phyloP scores from a whole-genome alignment of 169 alveolate genomes.

The Plasmodium vinckei region DNA sequence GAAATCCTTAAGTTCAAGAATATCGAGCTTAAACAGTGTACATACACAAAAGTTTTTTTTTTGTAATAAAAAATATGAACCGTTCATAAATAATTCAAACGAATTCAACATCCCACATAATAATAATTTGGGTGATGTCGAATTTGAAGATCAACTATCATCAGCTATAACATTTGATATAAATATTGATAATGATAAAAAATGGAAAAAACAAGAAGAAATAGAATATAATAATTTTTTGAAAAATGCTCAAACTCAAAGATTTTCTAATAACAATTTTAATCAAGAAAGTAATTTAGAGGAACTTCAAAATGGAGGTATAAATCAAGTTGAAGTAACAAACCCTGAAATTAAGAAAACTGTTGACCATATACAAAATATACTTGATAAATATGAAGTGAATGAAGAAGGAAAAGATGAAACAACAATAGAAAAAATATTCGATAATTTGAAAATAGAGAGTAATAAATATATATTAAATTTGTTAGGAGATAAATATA shows the following conservation, averaged over 20 bases:
- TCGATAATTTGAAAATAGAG: slow-evolving; percentile 4
- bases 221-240: slow-evolving; percentile 45
- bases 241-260: background rate
- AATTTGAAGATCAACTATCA: slow-evolving; percentile 34
- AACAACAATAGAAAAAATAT: background rate
- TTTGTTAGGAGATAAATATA: slow-evolving; percentile 11
- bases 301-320: background rate
- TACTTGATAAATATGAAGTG: background rate
- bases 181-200: slow-evolving; percentile 25
- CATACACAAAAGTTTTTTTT: slow-evolving; percentile 5
- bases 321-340: no score
- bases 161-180: slow-evolving; percentile 44
- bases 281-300: background rate
- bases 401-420: background rate
- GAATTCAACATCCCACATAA: background rate
- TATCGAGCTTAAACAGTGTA: background rate
- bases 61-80: slow-evolving; percentile 8
- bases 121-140: slow-evolving; percentile 15
- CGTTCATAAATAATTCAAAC: background rate
- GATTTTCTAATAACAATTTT: background rate
- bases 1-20: slow-evolving; percentile 6
- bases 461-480: background rate
- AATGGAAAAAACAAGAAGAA: slow-evolving; percentile 59
- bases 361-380: no score
- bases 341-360: no score